phyloP scores from a whole-genome alignment of 441 rosid species.

The Jatropha podagrica region DNA sequence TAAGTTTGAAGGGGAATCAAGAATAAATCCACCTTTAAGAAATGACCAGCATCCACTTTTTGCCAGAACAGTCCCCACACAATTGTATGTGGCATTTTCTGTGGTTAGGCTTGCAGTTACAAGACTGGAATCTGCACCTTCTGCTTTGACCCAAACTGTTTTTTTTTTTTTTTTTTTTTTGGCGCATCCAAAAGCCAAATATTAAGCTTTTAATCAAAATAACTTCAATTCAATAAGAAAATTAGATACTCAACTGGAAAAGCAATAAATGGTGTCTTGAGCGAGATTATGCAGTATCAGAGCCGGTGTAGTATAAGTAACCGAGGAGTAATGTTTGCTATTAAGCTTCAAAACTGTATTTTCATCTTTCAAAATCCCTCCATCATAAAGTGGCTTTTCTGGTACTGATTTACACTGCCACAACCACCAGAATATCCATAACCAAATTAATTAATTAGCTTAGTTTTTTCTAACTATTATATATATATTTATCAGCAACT shows the following conservation, averaged over 20 bases:
- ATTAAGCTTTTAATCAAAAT: background rate
- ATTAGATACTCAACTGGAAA: slow-evolving; percentile 56
- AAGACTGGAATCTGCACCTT: slow-evolving; percentile 48
- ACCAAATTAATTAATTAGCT: background rate
- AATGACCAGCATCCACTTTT: slow-evolving; percentile 80
- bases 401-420: slow-evolving; percentile 62
- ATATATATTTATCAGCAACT: too few relatives aligned
- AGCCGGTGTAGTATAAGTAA: slow-evolving; percentile 43
- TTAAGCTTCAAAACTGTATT: slow-evolving; percentile 8
- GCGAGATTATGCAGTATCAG: slow-evolving; percentile 55
- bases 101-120: slow-evolving; percentile 61
- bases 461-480: background rate
- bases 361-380: slow-evolving; percentile 61
- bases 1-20: slow-evolving; percentile 44
- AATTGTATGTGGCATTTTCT: slow-evolving; percentile 36
- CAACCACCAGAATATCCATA: background rate
- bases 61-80: slow-evolving; percentile 70
- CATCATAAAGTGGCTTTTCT: slow-evolving; percentile 61
- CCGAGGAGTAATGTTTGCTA: slow-evolving; percentile 12
- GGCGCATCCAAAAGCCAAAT: background rate
- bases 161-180: background rate
- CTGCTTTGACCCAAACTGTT: slow-evolving; percentile 71
- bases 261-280: slow-evolving; percentile 51
- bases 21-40: slow-evolving; percentile 84
- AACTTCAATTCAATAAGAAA: background rate